Evolutionary conservation across 2,329 filamentous ascomycete species (phyloP), one percentile per base, ranked within the genome.

Genomic region (Graphiopsis chlorocephala): DNA sequence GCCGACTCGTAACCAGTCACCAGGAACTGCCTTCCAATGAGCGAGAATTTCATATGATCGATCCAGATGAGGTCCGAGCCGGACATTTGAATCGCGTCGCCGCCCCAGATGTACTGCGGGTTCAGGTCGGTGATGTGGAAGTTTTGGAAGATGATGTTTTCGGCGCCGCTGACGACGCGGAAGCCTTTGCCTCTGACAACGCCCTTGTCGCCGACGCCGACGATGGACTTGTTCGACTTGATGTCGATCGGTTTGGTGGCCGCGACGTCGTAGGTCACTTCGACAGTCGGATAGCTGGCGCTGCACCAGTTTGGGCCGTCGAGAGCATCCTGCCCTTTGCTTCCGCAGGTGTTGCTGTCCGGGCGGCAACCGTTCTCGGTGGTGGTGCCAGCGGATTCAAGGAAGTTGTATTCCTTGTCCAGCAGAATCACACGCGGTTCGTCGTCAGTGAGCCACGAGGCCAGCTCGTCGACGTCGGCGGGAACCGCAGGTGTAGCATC

Each of bases 1-100:
- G 80, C 82, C 56, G 84, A 80, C 2, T 74, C 72, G 72, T 80
- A 83, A 65, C 86, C 85, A 61, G 85, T 80, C 58, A 88, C 85
- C 53, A 87, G 83, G 78, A 86, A 83, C 75, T 88, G 85, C 55
- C 86, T 84, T 60, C 84, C 84, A 68, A 87, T 83, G 55, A 84
- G 80, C 61, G 84, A 84, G 59, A 75, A 72, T 20, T 68, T 74
- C 31, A 74, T 71, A 42, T 74, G 73, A 52, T 78, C 76, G 56
- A 78, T 75, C 77, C 76, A 79, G 63, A 79, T 70, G 38, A 73
- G 70, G 28, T 74, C 71, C 65, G 72, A 73, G 60, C 72, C 72
- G 33, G 75, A 72, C 28, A 79, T 67, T n/a, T 72, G 74, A 59
- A 79, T 72, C 4, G 74, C 77, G 64, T 78, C 77, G 23, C 77